phyloP scores from a whole-genome alignment of 495 filamentous ascomycete genomes.

The Penicillium malachiteum region DNA sequence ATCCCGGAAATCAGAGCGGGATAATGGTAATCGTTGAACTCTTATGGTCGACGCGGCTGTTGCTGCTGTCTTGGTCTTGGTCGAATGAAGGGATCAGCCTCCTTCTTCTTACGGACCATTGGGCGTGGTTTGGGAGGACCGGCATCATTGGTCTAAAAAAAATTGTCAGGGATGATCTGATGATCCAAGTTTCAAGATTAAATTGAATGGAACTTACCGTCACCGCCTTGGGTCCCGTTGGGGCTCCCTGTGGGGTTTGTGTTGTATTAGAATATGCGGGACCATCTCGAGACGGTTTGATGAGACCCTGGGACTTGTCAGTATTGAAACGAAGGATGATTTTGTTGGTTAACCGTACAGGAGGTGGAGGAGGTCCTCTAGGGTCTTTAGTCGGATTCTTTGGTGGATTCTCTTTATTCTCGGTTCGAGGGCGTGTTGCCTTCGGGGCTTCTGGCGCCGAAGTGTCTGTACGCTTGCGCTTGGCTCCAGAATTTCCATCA shows the following conservation, averaged over 20 bases:
- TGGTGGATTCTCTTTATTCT: conserved; percentile 14
- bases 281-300: conserved; percentile 41
- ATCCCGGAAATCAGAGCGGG: too few relatives aligned
- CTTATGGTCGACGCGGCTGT: not conserved
- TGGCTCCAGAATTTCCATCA: conserved; percentile 25
- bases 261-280: conserved; percentile 26
- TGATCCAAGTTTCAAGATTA: not conserved
- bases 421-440: conserved; percentile 26
- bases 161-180: conserved; percentile 4
- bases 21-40: not conserved
- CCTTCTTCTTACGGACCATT: conserved; percentile 47
- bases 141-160: conserved; percentile 12
- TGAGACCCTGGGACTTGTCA: conserved; percentile 29
- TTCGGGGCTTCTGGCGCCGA: conserved; percentile 32
- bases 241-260: conserved; percentile 6
- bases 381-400: conserved; percentile 21
- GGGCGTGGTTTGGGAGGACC: conserved; percentile 24
- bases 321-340: not conserved
- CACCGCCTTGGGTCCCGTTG: not conserved
- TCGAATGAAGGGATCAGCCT: conserved; percentile 52
- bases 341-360: conserved; percentile 24
- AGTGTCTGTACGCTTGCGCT: conserved; percentile 42
- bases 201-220: not conserved
- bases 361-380: conserved; percentile 13
- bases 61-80: conserved; percentile 38